phyloP scores from a whole-genome alignment of 768 basidiomycete species.

The Polyporus arcularius region DNA sequence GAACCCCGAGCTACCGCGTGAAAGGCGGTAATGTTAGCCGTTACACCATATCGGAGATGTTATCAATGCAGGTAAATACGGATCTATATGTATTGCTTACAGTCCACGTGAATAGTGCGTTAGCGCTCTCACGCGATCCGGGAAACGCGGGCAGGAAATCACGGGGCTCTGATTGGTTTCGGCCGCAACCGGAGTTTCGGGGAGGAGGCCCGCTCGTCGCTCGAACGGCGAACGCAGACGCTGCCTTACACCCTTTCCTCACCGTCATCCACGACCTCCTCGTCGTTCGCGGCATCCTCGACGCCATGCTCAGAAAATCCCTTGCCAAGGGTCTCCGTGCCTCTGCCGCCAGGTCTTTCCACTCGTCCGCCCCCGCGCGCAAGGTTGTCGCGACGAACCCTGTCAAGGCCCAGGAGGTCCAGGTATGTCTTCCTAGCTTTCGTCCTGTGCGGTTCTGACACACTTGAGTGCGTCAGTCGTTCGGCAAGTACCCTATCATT shows the following conservation, averaged over 20 bases:
- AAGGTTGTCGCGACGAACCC: constrained; percentile 72
- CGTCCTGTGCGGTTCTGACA: constrained; percentile 3
- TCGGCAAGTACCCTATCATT: constrained; percentile 92
- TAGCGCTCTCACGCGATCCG: no score
- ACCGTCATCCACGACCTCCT: constrained; percentile 4
- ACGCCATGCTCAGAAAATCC: constrained; percentile 64
- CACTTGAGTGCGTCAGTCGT: constrained; percentile 59
- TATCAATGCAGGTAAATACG: no score
- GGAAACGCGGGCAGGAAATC: constrained; percentile 13
- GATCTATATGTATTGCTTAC: no score
- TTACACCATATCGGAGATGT: constrained; percentile 32
- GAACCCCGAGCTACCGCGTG: constrained; percentile 40
- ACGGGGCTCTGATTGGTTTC: constrained; percentile 25
- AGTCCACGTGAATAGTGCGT: no score
- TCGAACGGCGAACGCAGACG: neutral
- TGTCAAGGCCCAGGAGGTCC: constrained; percentile 79
- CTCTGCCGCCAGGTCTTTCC: constrained; percentile 55
- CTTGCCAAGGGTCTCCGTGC: constrained; percentile 54
- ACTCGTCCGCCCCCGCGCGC: constrained; percentile 58
- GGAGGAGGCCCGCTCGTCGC: constrained; percentile 16
- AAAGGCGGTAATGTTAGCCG: constrained; percentile 31
- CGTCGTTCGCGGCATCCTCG: constrained; percentile 19
- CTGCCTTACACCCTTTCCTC: neutral
- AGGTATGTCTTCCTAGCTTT: constrained; percentile 44
- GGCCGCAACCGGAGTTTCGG: constrained; percentile 27